Evolutionary conservation across 23 red algal genomes (phyloP).

Genomic region (Pyropia yezoensis): DNA sequence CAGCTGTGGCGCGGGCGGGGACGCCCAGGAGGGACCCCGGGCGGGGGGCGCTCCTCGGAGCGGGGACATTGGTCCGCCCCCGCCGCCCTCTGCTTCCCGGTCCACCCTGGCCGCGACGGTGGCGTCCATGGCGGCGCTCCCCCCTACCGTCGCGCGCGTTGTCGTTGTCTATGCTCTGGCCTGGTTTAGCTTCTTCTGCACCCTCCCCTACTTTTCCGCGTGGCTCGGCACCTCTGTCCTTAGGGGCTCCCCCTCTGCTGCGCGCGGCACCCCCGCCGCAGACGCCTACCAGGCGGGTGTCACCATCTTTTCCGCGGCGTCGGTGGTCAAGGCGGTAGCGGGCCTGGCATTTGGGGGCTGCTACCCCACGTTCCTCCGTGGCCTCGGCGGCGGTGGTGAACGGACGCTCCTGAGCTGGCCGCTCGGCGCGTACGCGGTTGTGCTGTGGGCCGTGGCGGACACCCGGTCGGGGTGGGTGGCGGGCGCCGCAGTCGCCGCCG

Average conservation of each 20-base stretch:
- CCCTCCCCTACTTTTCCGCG: conserved; percentile 37
- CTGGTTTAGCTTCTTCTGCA: conserved; percentile 55
- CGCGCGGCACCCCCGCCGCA: conserved; percentile 7
- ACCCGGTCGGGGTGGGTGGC: conserved; percentile 41
- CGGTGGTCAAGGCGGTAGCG: conserved; percentile 29
- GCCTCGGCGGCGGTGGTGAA: conserved; percentile 41
- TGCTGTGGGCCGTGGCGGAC: conserved; percentile 32
- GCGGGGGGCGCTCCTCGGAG: no score
- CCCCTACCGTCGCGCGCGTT: conserved; percentile 31
- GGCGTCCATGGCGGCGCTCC: conserved; percentile 13
- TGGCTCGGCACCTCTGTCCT: conserved; percentile 58
- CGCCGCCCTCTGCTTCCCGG: no score
- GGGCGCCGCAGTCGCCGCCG: conserved; percentile 28
- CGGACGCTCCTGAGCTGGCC: conserved; percentile 32
- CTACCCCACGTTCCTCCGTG: conserved; percentile 33
- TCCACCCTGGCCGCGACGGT: no score
- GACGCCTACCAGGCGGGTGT: conserved; percentile 39
- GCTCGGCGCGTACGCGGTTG: conserved; percentile 30
- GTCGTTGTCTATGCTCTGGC: conserved; percentile 41
- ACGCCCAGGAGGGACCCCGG: no score
- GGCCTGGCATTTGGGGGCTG: conserved; percentile 29
- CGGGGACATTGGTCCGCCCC: no score
- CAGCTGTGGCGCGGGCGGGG: no score
- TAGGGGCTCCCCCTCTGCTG: conserved; percentile 37
- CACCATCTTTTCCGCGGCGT: conserved; percentile 44